Evolutionary conservation across 75 land plant genomes (phyloP).

Genomic region (Cryptomeria japonica): DNA sequence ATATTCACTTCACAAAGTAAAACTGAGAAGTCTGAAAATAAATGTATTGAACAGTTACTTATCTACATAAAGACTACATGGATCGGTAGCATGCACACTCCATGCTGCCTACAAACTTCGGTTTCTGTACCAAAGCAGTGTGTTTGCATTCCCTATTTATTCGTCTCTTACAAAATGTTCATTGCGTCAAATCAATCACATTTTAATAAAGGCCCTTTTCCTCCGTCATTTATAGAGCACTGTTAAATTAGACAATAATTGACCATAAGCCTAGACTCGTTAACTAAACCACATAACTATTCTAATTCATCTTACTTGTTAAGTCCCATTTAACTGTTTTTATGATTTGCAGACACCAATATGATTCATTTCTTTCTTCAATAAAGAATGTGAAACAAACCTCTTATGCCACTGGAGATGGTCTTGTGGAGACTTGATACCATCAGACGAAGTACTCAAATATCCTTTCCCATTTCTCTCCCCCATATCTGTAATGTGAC

Average conservation of each 20-base stretch:
- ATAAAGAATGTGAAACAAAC: constrained; percentile 4
- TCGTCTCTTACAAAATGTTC: not conserved
- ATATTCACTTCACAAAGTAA: not conserved
- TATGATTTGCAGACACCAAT: not conserved
- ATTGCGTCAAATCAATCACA: not conserved
- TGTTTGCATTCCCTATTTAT: not conserved
- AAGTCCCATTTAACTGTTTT: not conserved
- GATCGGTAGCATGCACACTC: not conserved
- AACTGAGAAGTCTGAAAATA: not conserved
- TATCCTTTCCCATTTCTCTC: constrained; percentile 10
- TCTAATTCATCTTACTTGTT: not conserved
- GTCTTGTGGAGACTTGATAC: constrained; percentile 61
- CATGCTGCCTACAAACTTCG: not conserved
- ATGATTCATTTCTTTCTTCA: not conserved
- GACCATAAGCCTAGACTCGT: not conserved
- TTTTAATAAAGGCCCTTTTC: not conserved
- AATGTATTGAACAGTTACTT: not conserved
- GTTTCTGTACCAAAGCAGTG: not conserved
- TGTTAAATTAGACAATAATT: not conserved
- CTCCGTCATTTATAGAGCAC: not conserved
- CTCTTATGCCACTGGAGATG: constrained; percentile 65
- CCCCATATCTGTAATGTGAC: constrained; percentile 6
- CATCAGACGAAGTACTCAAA: constrained; percentile 29
- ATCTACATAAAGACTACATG: no score
- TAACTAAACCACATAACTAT: not conserved